phyloP scores from a whole-genome alignment of 805 yeast genomes.

The Wickerhamiella cacticola region DNA sequence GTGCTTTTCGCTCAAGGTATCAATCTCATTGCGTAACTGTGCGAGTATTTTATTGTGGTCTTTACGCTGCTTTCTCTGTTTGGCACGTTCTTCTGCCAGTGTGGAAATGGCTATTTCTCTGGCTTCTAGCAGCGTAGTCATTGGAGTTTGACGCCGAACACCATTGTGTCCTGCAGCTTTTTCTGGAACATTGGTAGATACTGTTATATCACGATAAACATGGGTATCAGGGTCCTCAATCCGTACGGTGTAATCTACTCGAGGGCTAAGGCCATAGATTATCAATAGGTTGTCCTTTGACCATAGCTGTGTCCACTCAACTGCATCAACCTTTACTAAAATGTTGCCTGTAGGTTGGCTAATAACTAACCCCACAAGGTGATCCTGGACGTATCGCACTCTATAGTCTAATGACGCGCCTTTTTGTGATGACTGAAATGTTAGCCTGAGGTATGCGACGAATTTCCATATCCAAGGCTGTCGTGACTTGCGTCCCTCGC shows the following conservation, averaged over 20 bases:
- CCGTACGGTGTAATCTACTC: constrained; percentile 51
- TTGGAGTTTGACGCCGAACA: constrained; percentile 36
- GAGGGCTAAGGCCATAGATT: constrained; percentile 53
- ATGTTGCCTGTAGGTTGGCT: constrained; percentile 26
- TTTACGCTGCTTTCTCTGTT: constrained; percentile 43
- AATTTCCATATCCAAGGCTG: constrained; percentile 6
- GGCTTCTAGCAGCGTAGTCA: constrained; percentile 52
- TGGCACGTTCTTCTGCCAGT: constrained; percentile 44
- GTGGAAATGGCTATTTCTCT: constrained; percentile 52
- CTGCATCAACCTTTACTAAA: constrained; percentile 44
- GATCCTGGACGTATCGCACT: constrained; percentile 26
- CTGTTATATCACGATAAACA: constrained; percentile 15
- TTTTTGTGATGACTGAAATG: background rate
- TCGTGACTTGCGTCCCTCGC: background rate
- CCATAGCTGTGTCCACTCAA: constrained; percentile 53
- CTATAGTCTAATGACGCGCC: background rate
- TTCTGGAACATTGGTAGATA: constrained; percentile 19
- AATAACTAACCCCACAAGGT: constrained; percentile 18
- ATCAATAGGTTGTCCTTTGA: constrained; percentile 37
- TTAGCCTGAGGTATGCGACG: background rate
- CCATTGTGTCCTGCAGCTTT: constrained; percentile 26
- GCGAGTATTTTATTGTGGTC: constrained; percentile 46
- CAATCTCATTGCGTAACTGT: constrained; percentile 46
- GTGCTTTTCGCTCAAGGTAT: constrained; percentile 37
- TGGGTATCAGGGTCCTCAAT: constrained; percentile 30